Base-by-base conservation (phyloP, 164 flowering plant genomes). In the Vitis riparia region DNA sequence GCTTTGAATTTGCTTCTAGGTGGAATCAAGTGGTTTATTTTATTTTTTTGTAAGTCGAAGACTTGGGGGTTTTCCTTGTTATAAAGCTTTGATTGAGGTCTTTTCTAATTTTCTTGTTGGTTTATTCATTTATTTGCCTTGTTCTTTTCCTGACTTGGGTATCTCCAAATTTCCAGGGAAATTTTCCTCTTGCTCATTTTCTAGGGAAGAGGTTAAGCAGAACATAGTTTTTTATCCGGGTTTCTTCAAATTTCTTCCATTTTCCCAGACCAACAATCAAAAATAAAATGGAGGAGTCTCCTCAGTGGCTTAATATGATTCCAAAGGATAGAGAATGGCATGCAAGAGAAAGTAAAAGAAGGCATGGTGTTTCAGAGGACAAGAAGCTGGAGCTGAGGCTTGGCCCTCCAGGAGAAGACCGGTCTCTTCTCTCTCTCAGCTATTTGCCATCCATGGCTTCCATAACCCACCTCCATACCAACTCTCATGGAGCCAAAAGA, bases 341-440 rank as follows among this genome's bases (percentile, higher is more conserved):
- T 19, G 51, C 19, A 17, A 19, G 59, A 57, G 29, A 57, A 17
- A 19, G 19, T 5, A 23, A 57, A 57, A n/a, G 19, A 3, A 56
- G 8, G 1, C 55, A 59, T 16, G 74, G 17, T n/a, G 73, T 55
- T 53, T 48, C 73, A 56, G 75, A 76, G 52, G 73, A 77, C 49
- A 59, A 59, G 50, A 72, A 62, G 62, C 70, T 79, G 44, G 79
- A 79, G 62, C 68, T 79, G 47, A 75, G 78, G 62, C 82, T 79
- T 67, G 79, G 69, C 27, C 82, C 77, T 75, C 82, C 82, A 1
- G 78, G 75, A 65, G 77, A 75, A 62, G 62, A 47, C 4, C 59
- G 19, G 2, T 57, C 59, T 9, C 29, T 57, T 6, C 29, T 16
- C 29, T 57, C 27, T 17, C 13, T 12, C 1, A 23, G 51, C 9